A percentile compares a stretch with the other conserved stretches of the same genome.
Evolutionary conservation across 1,284 basidiomycete species (phyloP).

Genomic region (Trichosporon inkin): DNA sequence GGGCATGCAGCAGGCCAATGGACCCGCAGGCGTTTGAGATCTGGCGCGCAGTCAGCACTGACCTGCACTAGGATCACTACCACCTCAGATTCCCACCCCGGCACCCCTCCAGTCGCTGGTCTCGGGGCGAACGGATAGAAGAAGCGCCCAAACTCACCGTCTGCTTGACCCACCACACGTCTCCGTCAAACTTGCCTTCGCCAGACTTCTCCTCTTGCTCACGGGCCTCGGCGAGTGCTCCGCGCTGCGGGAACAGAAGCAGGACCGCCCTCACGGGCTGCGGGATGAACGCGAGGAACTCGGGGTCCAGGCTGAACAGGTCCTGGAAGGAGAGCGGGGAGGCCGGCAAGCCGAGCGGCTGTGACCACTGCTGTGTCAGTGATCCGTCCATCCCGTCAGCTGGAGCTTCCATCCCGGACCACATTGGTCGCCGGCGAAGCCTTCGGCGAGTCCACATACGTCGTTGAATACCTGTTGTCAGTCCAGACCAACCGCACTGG

Average conservation of each 20-base stretch:
- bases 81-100: neutral
- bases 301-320: conserved; percentile 73
- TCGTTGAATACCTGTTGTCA: conserved; percentile 48
- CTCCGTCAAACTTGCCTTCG: conserved; percentile 31
- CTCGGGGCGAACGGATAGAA: neutral
- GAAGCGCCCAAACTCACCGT: conserved; percentile 38
- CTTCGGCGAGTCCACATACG: conserved; percentile 28
- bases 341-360: conserved; percentile 64
- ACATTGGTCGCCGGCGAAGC: no score
- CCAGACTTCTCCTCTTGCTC: conserved; percentile 52
- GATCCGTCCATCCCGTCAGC: neutral
- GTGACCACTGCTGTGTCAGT: conserved; percentile 62
- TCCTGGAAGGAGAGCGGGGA: conserved; percentile 66
- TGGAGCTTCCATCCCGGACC: neutral
- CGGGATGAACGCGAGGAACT: conserved; percentile 67
- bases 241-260: conserved; percentile 70
- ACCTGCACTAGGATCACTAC: neutral
- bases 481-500: neutral
- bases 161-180: conserved; percentile 53
- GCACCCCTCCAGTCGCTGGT: neutral
- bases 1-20: conserved; percentile 75
- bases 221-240: conserved; percentile 55
- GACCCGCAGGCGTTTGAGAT: conserved; percentile 85
- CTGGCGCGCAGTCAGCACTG: conserved; percentile 47
- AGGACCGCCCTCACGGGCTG: conserved; percentile 73